Percentiles rank a stretch among this genome's conserved stretches.
phyloP scores from a whole-genome alignment of 2,329 filamentous ascomycete genomes.

The Cladosporium halotolerans region DNA sequence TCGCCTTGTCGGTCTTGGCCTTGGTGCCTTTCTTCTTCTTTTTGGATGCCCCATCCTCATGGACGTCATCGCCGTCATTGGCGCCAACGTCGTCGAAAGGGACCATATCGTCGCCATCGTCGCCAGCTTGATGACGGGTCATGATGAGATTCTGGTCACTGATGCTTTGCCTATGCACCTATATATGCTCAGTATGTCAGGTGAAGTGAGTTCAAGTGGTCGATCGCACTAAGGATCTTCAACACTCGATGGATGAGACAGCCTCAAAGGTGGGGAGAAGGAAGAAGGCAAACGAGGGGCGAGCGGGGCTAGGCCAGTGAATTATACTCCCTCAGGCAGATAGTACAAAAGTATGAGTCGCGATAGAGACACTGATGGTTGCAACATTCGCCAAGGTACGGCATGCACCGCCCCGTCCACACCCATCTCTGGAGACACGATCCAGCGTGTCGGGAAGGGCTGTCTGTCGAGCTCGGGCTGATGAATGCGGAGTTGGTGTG shows the following conservation, averaged over 20 bases:
- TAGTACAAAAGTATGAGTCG: no score
- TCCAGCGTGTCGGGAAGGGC: no score
- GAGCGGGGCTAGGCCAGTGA: background rate
- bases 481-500: no score
- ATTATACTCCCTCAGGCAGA: background rate
- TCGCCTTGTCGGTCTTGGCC: background rate
- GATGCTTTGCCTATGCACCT: background rate
- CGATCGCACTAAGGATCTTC: background rate
- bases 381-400: no score
- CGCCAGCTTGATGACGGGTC: background rate
- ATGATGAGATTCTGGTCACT: background rate
- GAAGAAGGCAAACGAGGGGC: background rate
- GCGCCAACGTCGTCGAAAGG: background rate
- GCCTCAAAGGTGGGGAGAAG: background rate
- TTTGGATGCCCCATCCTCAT: background rate
- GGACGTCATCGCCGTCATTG: background rate
- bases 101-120: background rate
- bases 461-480: no score
- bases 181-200: background rate
- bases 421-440: no score
- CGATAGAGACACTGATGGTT: no score
- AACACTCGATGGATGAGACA: background rate
- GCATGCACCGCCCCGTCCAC: no score
- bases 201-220: background rate
- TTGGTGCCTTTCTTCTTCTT: background rate